Percentiles rank a stretch among this genome's conserved stretches.
Evolutionary conservation across 192 early-diverging fungal genomes (phyloP).

Genomic region (Irineochytrium annulatum): DNA sequence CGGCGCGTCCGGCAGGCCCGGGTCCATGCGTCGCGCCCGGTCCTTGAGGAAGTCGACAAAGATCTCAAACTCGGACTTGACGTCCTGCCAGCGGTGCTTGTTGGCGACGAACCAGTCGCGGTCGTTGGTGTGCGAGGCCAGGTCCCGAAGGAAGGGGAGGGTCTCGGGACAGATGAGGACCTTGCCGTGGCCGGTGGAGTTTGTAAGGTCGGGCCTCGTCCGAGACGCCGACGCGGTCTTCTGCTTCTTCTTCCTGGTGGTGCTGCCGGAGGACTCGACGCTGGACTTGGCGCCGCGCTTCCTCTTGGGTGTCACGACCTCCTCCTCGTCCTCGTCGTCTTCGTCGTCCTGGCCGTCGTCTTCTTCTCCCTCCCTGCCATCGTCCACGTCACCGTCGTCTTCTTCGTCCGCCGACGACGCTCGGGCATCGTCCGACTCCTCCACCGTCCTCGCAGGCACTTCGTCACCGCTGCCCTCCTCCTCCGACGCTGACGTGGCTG

Average conservation of each 20-base stretch:
- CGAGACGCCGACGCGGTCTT: neutral
- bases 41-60: conserved; percentile 8
- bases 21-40: neutral
- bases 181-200: neutral
- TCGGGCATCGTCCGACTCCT: neutral
- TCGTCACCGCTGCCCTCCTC: no score
- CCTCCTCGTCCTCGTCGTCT: neutral
- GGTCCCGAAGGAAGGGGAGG: neutral
- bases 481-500: no score
- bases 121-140: conserved; percentile 15
- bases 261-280: neutral
- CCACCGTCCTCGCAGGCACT: no score
- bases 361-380: neutral
- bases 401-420: neutral
- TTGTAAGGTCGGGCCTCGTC: neutral
- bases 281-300: no score
- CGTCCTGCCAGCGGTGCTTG: neutral
- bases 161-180: neutral
- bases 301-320: no score
- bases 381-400: neutral
- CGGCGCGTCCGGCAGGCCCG: neutral
- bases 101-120: conserved; percentile 11
- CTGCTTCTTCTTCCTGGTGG: neutral
- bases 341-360: no score
- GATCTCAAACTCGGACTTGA: conserved; percentile 4